Evolutionary conservation across 257 asterid genomes (phyloP).

Genomic region (Solanum sitiens): DNA sequence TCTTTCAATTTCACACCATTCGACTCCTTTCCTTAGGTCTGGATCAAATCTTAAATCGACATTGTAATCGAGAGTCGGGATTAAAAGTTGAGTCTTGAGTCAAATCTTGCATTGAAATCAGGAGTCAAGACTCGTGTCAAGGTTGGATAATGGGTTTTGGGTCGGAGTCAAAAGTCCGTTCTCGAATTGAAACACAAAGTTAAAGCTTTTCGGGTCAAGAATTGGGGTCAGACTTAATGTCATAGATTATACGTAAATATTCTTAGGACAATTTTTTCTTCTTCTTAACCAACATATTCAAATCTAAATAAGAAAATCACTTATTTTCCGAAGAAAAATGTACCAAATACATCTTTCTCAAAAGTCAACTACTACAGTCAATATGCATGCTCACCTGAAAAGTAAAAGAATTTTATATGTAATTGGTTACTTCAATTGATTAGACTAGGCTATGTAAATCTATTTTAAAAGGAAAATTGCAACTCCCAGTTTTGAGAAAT

Average conservation of each 20-base stretch:
- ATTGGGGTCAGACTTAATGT: neutral
- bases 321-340: too few species aligned
- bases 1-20: neutral
- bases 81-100: neutral
- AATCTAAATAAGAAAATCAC: neutral
- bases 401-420: neutral
- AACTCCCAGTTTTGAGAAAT: neutral
- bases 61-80: neutral
- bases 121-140: neutral
- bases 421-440: neutral
- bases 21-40: neutral
- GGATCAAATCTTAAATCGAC: neutral
- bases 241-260: neutral
- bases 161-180: accelerated
- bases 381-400: neutral
- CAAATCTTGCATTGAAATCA: neutral
- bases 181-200: neutral
- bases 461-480: neutral
- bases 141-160: accelerated
- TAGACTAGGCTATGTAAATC: neutral
- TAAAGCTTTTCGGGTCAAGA: accelerated
- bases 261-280: neutral
- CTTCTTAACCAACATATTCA: neutral
- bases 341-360: neutral
- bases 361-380: neutral